phyloP scores from a whole-genome alignment of 352 stramenopile species.

The Phytophthora quininea region DNA sequence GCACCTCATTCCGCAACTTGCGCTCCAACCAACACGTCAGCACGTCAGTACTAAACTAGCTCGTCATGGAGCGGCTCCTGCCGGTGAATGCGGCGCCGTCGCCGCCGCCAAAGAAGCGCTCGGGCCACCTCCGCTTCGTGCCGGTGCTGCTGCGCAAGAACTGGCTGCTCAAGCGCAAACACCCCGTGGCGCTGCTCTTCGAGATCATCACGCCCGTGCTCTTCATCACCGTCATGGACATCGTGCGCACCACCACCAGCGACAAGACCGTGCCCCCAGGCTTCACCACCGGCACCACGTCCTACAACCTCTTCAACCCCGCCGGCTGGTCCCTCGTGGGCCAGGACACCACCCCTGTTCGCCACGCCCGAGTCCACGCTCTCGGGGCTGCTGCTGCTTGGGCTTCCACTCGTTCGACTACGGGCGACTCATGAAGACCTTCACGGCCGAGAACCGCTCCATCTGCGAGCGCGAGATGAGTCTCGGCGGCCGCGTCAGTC shows the following conservation, averaged over 20 bases:
- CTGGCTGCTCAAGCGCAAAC: conserved; percentile 77
- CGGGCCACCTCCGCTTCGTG: conserved; percentile 46
- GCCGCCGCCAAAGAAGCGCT: conserved; percentile 11
- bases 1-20: neutral
- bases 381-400: conserved; percentile 58
- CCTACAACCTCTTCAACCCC: conserved; percentile 53
- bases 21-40: neutral
- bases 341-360: conserved; percentile 37
- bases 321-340: conserved; percentile 41
- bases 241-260: conserved; percentile 50
- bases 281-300: conserved; percentile 35
- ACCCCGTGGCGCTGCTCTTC: conserved; percentile 51
- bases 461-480: conserved; percentile 30
- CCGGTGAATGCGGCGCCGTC: conserved; percentile 12
- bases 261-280: conserved; percentile 42
- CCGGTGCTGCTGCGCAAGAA: conserved; percentile 78
- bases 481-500: conserved; percentile 24
- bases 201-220: conserved; percentile 67
- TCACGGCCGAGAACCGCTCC: conserved; percentile 33
- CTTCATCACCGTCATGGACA: conserved; percentile 64
- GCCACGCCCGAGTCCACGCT: conserved; percentile 65
- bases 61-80: conserved; percentile 27
- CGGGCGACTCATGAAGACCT: conserved; percentile 38
- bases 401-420: conserved; percentile 36
- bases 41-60: neutral